Evolutionary conservation across 345 rosid species (phyloP).

Genomic region (Streptanthus diversifolius): DNA sequence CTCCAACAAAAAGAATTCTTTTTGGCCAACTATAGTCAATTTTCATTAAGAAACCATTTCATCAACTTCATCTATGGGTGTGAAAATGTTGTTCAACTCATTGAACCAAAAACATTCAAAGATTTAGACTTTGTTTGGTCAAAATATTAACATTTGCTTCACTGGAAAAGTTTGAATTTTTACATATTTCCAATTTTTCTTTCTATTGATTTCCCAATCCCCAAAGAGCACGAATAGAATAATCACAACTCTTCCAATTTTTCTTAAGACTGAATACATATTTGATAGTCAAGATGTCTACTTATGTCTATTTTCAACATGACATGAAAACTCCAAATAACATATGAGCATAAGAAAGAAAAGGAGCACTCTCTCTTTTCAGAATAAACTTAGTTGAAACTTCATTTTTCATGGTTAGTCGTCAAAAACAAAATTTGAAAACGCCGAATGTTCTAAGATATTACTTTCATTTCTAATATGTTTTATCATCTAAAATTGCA

Average conservation of each 20-base stretch:
- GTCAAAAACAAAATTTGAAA: too few relatives aligned
- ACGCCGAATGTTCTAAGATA: too few relatives aligned
- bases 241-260: neutral
- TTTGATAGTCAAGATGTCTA: conserved; percentile 15
- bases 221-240: neutral
- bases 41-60: conserved; percentile 13
- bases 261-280: neutral
- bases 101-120: conserved; percentile 24
- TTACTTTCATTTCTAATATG: too few relatives aligned
- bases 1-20: neutral
- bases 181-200: neutral
- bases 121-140: conserved; percentile 27
- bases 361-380: too few relatives aligned
- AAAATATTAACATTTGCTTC: conserved; percentile 18
- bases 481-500: too few relatives aligned
- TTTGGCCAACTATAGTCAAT: conserved; percentile 30
- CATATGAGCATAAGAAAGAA: neutral
- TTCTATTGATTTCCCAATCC: neutral
- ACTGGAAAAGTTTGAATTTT: conserved; percentile 3
- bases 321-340: neutral
- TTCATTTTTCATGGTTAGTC: too few relatives aligned
- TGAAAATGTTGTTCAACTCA: conserved; percentile 23
- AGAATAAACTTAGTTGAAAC: too few relatives aligned
- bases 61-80: neutral
- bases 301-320: neutral